Percentiles rank a stretch among this genome's conserved stretches.
phyloP scores from a whole-genome alignment of 495 filamentous ascomycete genomes.

The Aspergillus carlsbadensis region DNA sequence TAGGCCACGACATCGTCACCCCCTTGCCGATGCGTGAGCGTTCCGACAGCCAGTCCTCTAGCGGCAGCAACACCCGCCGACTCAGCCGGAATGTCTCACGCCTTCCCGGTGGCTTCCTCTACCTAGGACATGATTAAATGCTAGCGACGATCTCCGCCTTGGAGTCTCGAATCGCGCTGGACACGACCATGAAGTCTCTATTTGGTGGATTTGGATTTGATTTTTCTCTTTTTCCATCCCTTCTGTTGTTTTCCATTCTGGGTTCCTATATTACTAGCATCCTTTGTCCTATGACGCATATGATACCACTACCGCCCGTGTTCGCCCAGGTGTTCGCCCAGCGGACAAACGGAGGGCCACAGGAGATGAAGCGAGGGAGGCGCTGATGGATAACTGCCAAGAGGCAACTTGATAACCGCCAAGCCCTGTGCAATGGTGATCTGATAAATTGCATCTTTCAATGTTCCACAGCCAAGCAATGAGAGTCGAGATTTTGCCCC shows the following conservation, averaged over 20 bases:
- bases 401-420: conserved; percentile 35
- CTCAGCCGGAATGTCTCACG: conserved; percentile 17
- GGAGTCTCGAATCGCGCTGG: conserved; percentile 25
- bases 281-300: conserved; percentile 1
- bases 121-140: conserved; percentile 27
- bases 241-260: conserved; percentile 5
- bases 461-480: conserved; percentile 25
- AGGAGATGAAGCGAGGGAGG: conserved; percentile 24
- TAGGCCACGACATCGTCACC: conserved; percentile 17
- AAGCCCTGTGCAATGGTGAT: conserved; percentile 33
- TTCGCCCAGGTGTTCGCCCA: conserved; percentile 18
- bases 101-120: conserved; percentile 33
- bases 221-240: conserved; percentile 10
- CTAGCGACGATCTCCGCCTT: background rate
- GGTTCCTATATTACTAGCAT: conserved; percentile 4
- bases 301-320: conserved; percentile 18
- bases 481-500: conserved; percentile 17
- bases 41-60: conserved; percentile 10
- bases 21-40: no score
- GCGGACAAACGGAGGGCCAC: conserved; percentile 8
- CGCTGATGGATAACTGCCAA: conserved; percentile 33
- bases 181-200: conserved; percentile 20
- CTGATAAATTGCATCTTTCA: conserved; percentile 26
- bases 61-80: conserved; percentile 9
- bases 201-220: conserved; percentile 5